Evolutionary conservation across 2,329 filamentous ascomycete species (phyloP).

Genomic region (Fulvia fulva): DNA sequence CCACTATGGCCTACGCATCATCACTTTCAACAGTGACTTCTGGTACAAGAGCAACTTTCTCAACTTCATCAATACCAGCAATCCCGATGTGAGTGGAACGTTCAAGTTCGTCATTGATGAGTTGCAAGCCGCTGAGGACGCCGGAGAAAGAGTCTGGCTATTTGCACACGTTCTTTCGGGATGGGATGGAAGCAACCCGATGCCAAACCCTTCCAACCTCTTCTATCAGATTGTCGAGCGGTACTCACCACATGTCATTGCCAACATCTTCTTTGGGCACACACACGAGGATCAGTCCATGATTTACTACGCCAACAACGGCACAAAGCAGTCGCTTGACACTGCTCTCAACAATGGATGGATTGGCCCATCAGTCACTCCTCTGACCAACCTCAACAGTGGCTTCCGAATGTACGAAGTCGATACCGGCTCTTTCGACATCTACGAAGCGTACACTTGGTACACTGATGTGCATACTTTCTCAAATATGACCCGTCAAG

Average conservation of each 20-base stretch:
- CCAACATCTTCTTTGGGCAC: constrained; percentile 53
- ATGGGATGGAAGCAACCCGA: constrained; percentile 54
- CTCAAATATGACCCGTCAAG: constrained; percentile 36
- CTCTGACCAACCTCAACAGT: constrained; percentile 53
- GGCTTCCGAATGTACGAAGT: constrained; percentile 54
- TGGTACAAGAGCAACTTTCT: constrained; percentile 45
- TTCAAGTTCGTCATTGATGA: constrained; percentile 51
- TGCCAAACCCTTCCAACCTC: constrained; percentile 52
- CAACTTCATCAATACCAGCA: constrained; percentile 51
- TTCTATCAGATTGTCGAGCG: constrained; percentile 55
- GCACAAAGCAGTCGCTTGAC: constrained; percentile 37
- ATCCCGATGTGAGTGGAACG: constrained; percentile 49
- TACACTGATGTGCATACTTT: constrained; percentile 50
- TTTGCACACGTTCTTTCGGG: constrained; percentile 53
- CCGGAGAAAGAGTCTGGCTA: constrained; percentile 52
- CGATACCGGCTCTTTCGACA: constrained; percentile 51
- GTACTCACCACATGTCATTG: constrained; percentile 54
- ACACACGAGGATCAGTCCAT: constrained; percentile 54
- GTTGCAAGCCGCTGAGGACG: constrained; percentile 51
- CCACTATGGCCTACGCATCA: constrained; percentile 50
- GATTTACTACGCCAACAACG: constrained; percentile 50
- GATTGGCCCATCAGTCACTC: constrained; percentile 52
- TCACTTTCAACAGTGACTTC: constrained; percentile 53
- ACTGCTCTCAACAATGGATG: constrained; percentile 50
- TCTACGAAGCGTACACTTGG: constrained; percentile 54